Conservation (phyloP, 2,329 filamentous ascomycete species). For the Ophiostoma ips region DNA sequence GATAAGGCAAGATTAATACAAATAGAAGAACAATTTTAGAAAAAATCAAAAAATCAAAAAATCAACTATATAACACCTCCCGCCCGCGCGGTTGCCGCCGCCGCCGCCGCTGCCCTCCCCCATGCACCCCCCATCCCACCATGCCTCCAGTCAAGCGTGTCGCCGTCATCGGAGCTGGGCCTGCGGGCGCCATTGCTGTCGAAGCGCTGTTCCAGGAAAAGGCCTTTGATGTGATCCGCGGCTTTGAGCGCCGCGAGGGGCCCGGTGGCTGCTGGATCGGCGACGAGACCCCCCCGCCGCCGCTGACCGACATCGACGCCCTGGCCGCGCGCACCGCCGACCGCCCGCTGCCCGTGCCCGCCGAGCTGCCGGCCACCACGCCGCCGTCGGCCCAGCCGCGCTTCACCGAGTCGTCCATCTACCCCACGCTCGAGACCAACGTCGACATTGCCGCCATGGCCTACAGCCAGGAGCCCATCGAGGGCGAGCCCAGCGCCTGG, state of each 20-base stretch:
- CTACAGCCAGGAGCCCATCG: slow-evolving; percentile 23
- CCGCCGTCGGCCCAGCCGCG: slow-evolving; percentile 20
- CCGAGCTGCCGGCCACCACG: slow-evolving; percentile 30
- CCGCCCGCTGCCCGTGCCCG: slow-evolving; percentile 31
- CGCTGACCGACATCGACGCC: slow-evolving; percentile 22
- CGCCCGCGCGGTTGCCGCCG: no score
- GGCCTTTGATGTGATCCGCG: slow-evolving; percentile 26
- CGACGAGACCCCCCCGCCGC: slow-evolving; percentile 27
- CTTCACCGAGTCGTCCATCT: slow-evolving; percentile 9
- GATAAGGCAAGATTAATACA: neutral
- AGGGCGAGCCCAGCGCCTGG: slow-evolving; percentile 16
- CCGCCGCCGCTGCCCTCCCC: no score
- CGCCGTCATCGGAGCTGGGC: slow-evolving; percentile 24
- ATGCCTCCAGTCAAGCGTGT: slow-evolving; percentile 3
- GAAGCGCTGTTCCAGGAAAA: slow-evolving; percentile 22
- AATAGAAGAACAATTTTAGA: no score
- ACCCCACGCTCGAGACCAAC: slow-evolving; percentile 32
- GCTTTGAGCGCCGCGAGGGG: slow-evolving; percentile 28
- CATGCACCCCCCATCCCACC: no score
- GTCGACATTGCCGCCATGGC: slow-evolving; percentile 45
- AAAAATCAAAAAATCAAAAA: neutral
- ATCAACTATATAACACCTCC: no score
- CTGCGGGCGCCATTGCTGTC: slow-evolving; percentile 21
- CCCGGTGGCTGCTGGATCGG: slow-evolving; percentile 38
- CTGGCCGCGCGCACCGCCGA: slow-evolving; percentile 32